Base-by-base conservation (phyloP, 805 yeast species). In the Lachancea nothofagi region DNA sequence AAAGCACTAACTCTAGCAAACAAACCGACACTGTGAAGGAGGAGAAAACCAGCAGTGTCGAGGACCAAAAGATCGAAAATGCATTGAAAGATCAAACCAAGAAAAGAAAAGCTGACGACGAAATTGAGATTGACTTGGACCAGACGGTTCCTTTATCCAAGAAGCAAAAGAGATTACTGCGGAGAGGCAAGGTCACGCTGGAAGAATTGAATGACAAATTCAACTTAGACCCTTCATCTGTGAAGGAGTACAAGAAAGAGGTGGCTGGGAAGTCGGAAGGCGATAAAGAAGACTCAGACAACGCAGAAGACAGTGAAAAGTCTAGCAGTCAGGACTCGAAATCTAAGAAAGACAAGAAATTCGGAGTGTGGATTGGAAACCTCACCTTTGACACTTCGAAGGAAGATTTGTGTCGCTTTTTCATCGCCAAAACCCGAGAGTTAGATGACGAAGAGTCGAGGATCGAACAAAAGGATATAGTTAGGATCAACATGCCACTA, bases 361-460 rank as follows among this genome's bases (percentile, higher is more conserved):
- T 65, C 52, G 94, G 94, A 32, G 93, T 88, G 25, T 93, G 98
- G 98, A 75, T 93, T 33, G 98, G 98, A 30, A 93, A 93, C 59
- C 64, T 93, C 47, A 72, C 96, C 0, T 93, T 82, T 54, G 93
- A 85, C 38, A 86, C 96, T 4, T 71, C 80, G 0, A 78, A 74
- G 50, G 90, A 83, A 25, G 94, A 88, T 47, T 55, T 93, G 24
- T 66, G 67, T 10, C 70, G 78, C 39, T 87, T 83, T 48, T 62
- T 93, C 6, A 64, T 71, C 1, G 71, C 75, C 7, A 84, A 81
- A 55, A 75, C 90, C 0, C 54, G 65, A 12, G 65, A 57, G 1
- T 57, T 54, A 8, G 38, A 35, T 12, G 38, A 35, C 27, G 66
- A 62, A 13, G 66, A 57, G 17, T 55, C 59, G 20, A 53, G 55